Evolutionary conservation across 1,284 basidiomycete species (phyloP).

Genomic region (Cerrena zonata): DNA sequence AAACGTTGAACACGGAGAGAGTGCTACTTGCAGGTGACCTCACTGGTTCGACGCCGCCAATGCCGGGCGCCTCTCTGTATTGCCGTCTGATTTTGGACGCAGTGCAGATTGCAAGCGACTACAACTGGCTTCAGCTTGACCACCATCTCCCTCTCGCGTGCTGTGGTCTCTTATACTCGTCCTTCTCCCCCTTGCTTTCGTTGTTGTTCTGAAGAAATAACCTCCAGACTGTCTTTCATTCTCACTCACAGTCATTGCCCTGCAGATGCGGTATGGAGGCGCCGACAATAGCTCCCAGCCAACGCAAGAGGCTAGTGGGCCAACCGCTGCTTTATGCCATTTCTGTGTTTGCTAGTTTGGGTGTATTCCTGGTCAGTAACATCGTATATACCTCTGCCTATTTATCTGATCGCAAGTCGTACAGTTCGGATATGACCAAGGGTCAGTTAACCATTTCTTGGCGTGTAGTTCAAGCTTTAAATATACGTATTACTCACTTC

Average conservation of each 20-base stretch:
- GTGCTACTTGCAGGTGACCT: slow-evolving; percentile 10
- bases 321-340: slow-evolving; percentile 77
- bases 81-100: slow-evolving; percentile 2
- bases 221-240: slow-evolving; percentile 4
- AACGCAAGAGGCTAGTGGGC: slow-evolving; percentile 62
- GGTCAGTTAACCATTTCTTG: slow-evolving; percentile 40
- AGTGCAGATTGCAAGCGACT: background rate
- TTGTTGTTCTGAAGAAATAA: background rate
- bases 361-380: slow-evolving; percentile 75
- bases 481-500: too few species aligned
- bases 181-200: background rate
- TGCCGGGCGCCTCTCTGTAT: background rate
- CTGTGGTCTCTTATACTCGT: background rate
- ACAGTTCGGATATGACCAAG: slow-evolving; percentile 91
- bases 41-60: too few species aligned
- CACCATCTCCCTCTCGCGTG: background rate
- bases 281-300: slow-evolving; percentile 11
- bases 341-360: slow-evolving; percentile 80
- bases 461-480: slow-evolving; percentile 7
- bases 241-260: slow-evolving; percentile 2
- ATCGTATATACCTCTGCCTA: background rate
- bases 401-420: slow-evolving; percentile 4
- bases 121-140: slow-evolving; percentile 3
- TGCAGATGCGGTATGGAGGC: slow-evolving; percentile 29
- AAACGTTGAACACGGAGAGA: background rate